Conservation (phyloP, 2,329 filamentous ascomycete genomes). For the Apiospora phragmitis region DNA sequence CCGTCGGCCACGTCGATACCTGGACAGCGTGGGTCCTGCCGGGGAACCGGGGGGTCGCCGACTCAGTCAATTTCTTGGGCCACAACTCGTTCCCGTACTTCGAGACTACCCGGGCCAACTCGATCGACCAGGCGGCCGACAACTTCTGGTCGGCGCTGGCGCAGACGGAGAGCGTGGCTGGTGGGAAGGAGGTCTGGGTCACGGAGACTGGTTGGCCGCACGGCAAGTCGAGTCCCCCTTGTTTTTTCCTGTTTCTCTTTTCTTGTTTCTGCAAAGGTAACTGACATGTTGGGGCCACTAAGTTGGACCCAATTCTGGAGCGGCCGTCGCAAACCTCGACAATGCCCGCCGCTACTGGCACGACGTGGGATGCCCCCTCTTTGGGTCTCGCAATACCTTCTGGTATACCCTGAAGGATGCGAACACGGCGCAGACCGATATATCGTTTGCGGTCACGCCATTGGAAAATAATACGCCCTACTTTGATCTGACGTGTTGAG, state of each 20-base stretch:
- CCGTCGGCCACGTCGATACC: slow-evolving; percentile 32
- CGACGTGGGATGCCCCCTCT: slow-evolving; percentile 30
- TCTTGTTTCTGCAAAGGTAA: not conserved
- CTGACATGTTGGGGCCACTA: not conserved
- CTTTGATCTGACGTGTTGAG: slow-evolving; percentile 26
- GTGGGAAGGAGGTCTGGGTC: slow-evolving; percentile 30
- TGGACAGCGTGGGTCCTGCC: slow-evolving; percentile 32
- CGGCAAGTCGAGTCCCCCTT: slow-evolving; percentile 36
- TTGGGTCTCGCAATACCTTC: slow-evolving; percentile 42
- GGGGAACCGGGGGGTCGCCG: slow-evolving; percentile 25
- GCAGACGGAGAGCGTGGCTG: slow-evolving; percentile 27
- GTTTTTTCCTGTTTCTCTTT: not conserved
- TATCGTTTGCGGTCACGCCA: slow-evolving; percentile 29
- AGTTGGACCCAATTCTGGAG: slow-evolving; percentile 28
- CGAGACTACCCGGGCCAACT: slow-evolving; percentile 28
- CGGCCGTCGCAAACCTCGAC: slow-evolving; percentile 27
- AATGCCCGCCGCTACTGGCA: slow-evolving; percentile 33
- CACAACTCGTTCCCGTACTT: slow-evolving; percentile 34
- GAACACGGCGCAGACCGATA: slow-evolving; percentile 33
- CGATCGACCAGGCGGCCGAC: slow-evolving; percentile 25
- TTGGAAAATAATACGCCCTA: slow-evolving; percentile 21
- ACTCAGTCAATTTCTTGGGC: slow-evolving; percentile 27
- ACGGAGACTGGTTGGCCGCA: slow-evolving; percentile 34
- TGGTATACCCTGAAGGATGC: slow-evolving; percentile 58
- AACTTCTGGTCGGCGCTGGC: slow-evolving; percentile 28